Base-by-base conservation (phyloP, 2,329 filamentous ascomycete species). In the Clarireedia sp. region DNA sequence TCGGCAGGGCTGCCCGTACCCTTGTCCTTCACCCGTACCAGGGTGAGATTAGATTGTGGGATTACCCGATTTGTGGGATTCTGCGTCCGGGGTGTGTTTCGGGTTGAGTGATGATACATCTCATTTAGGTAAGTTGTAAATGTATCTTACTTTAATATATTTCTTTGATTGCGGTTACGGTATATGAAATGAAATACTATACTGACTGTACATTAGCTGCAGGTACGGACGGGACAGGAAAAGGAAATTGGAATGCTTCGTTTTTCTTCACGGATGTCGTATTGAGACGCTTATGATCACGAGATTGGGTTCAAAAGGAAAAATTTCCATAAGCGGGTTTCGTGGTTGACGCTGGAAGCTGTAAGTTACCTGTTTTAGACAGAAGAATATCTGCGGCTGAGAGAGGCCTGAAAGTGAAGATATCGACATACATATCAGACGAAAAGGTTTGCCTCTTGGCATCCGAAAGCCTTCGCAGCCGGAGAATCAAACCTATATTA, bases 11-110 rank as follows among this genome's bases (percentile, higher is more conserved):
- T 55, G 36, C 36, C 48, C 44, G 48, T 48, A 43, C 10, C 10
- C 17, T 19, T 43, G 21, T 43, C 40, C 46, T 40, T 37, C 40
- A 19, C 50, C 26, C 6, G 46, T 26, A 21, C 17, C 10, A 44
- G 36, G 38, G 37, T 55, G 29, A 55, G 52, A 55, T 50, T 55
- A 55, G 52, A 55, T 55, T 55, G 24, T 45, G 46, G 41, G 46
- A 44, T 55, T 55, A 55, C 52, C 47, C 52, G 46, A 55, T 55
- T 44, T 44, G 46, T 44, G 26, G 37, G 46, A 46, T 46, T 46
- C 12, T 19, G 21, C 14, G 23, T 23, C 43, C 40, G 46, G 52
- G 38, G 38, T 55, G 17, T 36, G 52, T 55, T 50, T 55, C 52
- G 46, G 41, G 26, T 55, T 55, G 12, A 50, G 52, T 50, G 52